Conservation (phyloP, 1,284 basidiomycete genomes). For the Ceratobasidium sp. region DNA sequence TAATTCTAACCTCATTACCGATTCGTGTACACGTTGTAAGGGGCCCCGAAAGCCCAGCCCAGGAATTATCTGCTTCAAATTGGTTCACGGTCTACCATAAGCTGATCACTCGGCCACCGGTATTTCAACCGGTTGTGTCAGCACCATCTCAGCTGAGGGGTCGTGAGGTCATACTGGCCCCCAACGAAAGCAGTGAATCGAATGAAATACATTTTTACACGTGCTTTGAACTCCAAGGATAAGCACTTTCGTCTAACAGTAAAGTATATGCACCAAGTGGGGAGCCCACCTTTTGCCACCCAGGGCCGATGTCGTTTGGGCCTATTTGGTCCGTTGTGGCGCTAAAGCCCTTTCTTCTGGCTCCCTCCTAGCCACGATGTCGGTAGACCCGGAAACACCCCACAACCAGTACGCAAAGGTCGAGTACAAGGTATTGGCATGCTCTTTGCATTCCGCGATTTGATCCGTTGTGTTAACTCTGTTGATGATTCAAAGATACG, state of each 20-base stretch:
- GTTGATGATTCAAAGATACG: conserved; percentile 16
- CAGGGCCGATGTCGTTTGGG: neutral
- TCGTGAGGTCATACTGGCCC: too few relatives aligned
- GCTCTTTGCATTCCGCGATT: neutral
- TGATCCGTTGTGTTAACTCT: too few relatives aligned
- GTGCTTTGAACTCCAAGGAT: too few relatives aligned
- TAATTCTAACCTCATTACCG: too few relatives aligned
- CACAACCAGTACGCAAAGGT: conserved; percentile 23
- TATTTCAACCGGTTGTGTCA: too few relatives aligned
- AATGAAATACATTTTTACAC: neutral
- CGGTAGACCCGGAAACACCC: conserved; percentile 18
- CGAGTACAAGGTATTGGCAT: neutral
- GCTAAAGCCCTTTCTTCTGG: neutral
- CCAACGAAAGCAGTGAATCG: neutral
- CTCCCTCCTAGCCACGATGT: conserved; percentile 17
- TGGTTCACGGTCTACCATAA: too few relatives aligned
- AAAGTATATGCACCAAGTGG: neutral
- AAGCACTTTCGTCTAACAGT: too few relatives aligned
- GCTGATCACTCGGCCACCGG: too few relatives aligned
- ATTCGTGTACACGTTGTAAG: too few relatives aligned
- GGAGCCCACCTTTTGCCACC: neutral
- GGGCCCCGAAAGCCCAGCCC: too few relatives aligned
- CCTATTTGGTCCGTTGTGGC: conserved; percentile 13
- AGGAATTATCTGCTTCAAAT: too few relatives aligned
- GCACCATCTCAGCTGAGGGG: too few relatives aligned